Evolutionary conservation across 1,284 basidiomycete genomes (phyloP), one percentile per base, ranked within the genome.

Genomic region (Ustilago cynodontis): DNA sequence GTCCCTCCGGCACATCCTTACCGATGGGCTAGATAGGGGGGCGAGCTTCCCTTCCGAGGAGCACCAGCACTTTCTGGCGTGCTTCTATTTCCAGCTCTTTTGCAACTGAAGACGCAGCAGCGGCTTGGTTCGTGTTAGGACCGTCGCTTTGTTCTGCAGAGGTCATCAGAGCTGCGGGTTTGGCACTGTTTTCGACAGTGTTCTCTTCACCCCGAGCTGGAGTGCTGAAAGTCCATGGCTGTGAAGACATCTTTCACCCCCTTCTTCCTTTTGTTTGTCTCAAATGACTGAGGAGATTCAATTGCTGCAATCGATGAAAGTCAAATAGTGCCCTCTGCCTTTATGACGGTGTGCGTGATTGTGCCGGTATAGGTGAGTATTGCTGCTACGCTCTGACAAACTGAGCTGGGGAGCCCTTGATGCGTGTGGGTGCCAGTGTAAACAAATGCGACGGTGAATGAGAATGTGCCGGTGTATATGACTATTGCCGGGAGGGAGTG

Each of bases 31-130:
- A 49, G 47, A 49, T 49, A 49, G 54, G 35, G 54, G 49, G 66
- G 24, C 62, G 67, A 70, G 67, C 61, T 64, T 35, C 50, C 54
- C 56, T 52, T 54, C n/a, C 13, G 28, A 55, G 57, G 33, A 47
- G 70, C 70, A 61, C 60, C 52, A 43, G 65, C 60, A 45, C 49
- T 64, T 51, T 56, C 28, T 59, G 54, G 64, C 68, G 59, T 65
- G 63, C 10, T 26, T 41, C 26, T 43, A 28, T 33, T 29, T 31
- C 26, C 56, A 45, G 57, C 61, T 59, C 57, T 69, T 35, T 51
- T 68, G 71, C 56, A 51, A 65, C 71, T 56, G 28, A 70, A 53
- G 71, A 74, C 56, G 66, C 71, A 74, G 63, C 62, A 43, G 16
- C 56, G 61, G 61, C 65, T 69, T 63, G 65, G 59, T 65, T 14